These are phyloP conservation scores for Zelopaecilomyces penicillatus DNA, from an alignment of 2,329 filamentous ascomycete genomes.

Conservation along the genomic window DNA sequence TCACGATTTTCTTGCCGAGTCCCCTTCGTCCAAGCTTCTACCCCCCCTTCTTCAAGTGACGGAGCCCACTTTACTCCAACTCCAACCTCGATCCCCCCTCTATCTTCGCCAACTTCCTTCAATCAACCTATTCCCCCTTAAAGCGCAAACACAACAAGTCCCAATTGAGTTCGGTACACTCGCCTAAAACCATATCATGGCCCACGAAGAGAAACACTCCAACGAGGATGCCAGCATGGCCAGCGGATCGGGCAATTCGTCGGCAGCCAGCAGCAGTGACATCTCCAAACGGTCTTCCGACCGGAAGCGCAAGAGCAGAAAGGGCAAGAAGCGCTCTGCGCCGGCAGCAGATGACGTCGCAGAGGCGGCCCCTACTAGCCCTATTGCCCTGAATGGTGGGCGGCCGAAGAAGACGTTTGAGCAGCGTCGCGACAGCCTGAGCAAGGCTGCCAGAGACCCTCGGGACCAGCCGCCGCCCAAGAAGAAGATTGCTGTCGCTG, in stretches of 20 bases:
- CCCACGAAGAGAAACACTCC: too few species aligned
- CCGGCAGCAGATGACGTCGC: conserved; percentile 5
- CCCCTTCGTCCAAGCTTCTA: too few species aligned
- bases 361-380: conserved; percentile 9
- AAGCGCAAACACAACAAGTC: conserved; percentile 17
- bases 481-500: background rate
- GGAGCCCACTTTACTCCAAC: background rate
- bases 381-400: conserved; percentile 7
- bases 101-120: background rate
- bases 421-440: conserved; percentile 45
- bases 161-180: conserved; percentile 17
- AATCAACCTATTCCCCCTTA: background rate
- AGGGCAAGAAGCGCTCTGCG: conserved; percentile 13
- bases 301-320: conserved; percentile 18
- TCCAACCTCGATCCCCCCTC: conserved; percentile 3
- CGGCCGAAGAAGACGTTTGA: conserved; percentile 23
- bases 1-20: too few species aligned
- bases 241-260: conserved; percentile 17
- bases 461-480: conserved; percentile 39
- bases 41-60: background rate
- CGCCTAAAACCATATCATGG: conserved; percentile 19
- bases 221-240: background rate
- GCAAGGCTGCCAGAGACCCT: conserved; percentile 54
- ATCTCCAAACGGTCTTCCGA: conserved; percentile 13
- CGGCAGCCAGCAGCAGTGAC: conserved; percentile 22